phyloP scores from a whole-genome alignment of 345 rosid species.

The Sonneratia caseolaris region DNA sequence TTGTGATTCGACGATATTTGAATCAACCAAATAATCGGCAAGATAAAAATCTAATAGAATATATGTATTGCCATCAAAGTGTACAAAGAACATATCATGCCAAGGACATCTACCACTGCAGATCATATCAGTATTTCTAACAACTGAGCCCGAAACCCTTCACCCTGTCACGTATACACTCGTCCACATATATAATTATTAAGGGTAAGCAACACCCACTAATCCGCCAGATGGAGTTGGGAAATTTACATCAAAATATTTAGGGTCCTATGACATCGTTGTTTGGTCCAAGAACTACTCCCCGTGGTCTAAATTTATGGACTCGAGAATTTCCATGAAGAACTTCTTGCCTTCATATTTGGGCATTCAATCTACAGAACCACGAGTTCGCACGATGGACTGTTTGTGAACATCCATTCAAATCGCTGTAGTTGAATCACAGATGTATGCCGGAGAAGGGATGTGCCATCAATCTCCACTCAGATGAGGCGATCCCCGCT shows the following conservation, averaged over 20 bases:
- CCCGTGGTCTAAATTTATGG: neutral
- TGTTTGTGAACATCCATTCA: neutral
- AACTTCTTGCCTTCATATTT: neutral
- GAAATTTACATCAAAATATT: neutral
- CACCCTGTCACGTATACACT: slow-evolving; percentile 9
- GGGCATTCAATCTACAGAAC: neutral
- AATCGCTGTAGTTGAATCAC: neutral
- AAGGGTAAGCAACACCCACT: slow-evolving; percentile 23
- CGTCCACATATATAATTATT: slow-evolving; percentile 30
- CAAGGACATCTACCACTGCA: slow-evolving; percentile 10
- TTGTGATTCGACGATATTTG: too few relatives aligned
- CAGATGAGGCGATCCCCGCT: slow-evolving; percentile 47
- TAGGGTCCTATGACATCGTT: neutral
- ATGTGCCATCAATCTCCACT: slow-evolving; percentile 8
- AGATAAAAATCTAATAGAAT: too few relatives aligned
- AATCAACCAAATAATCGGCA: too few relatives aligned
- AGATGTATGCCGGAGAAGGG: neutral
- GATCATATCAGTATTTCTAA: slow-evolving; percentile 7
- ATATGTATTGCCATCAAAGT: slow-evolving; percentile 3
- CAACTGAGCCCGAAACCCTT: slow-evolving; percentile 26
- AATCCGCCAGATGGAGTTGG: slow-evolving; percentile 12
- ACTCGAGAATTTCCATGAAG: neutral
- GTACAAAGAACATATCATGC: slow-evolving; percentile 6
- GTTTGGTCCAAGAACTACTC: neutral
- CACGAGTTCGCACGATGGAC: neutral